Conservation (phyloP, 768 basidiomycete species). For the Sporobolomyces roseus region DNA sequence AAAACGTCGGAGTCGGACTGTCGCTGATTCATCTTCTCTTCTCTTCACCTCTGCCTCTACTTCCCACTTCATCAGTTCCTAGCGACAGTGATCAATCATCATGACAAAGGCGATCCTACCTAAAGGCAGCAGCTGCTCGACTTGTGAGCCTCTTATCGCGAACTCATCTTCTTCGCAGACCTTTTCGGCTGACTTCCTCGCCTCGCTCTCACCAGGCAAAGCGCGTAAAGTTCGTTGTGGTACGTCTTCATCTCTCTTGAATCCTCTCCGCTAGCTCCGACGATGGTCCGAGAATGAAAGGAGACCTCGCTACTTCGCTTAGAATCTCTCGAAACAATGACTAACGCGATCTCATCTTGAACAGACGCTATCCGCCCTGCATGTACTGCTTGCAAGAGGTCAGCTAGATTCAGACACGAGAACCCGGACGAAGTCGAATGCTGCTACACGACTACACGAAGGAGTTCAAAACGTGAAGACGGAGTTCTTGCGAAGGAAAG, state of each 20-base stretch:
- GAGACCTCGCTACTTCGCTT: too few species aligned
- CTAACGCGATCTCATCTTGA: neutral
- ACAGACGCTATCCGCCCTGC: conserved; percentile 16
- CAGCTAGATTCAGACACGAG: conserved; percentile 15
- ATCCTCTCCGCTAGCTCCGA: neutral
- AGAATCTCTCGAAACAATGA: neutral
- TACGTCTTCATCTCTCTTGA: neutral
- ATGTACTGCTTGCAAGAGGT: conserved; percentile 8
- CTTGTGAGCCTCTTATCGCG: neutral
- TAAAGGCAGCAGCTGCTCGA: conserved; percentile 11
- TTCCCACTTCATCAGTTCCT: neutral
- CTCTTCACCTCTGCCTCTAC: too few species aligned
- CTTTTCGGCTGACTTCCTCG: neutral
- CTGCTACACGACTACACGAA: neutral
- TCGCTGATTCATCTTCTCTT: too few species aligned
- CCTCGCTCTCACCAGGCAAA: neutral
- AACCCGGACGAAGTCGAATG: conserved; percentile 11
- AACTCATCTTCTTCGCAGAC: neutral
- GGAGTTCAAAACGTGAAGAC: neutral
- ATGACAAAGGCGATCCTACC: conserved; percentile 12
- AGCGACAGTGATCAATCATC: neutral
- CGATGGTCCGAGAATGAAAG: neutral
- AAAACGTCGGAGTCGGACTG: too few species aligned
- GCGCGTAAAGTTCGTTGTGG: conserved; percentile 25
- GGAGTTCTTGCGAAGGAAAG: too few species aligned